A percentile compares a stretch with the other conserved stretches of the same genome.
phyloP scores from a whole-genome alignment of 163 green algal genomes.

The Prototheca stagnorum region DNA sequence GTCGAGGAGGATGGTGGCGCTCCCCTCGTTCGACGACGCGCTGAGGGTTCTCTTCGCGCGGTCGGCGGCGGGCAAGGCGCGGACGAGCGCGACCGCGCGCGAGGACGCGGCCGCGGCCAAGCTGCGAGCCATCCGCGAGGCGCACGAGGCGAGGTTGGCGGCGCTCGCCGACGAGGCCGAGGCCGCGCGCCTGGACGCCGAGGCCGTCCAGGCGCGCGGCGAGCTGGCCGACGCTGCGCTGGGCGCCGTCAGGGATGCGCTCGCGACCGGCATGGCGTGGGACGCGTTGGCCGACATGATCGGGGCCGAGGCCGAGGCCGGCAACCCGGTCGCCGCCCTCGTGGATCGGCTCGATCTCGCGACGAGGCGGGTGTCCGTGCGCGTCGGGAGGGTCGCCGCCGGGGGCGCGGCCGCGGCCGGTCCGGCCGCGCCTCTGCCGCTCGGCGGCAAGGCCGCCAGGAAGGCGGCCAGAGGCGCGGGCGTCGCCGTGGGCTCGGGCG shows the following conservation, averaged over 20 bases:
- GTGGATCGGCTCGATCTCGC: slow-evolving; percentile 57
- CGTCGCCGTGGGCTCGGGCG: background rate
- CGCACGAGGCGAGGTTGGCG: slow-evolving; percentile 38
- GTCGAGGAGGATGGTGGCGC: slow-evolving; percentile 21
- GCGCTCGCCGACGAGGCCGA: slow-evolving; percentile 44
- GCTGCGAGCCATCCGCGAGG: slow-evolving; percentile 51
- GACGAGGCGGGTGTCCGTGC: slow-evolving; percentile 48
- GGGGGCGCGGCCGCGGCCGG: too few relatives aligned
- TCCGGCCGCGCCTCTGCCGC: slow-evolving; percentile 17
- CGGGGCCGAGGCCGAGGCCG: slow-evolving; percentile 60
- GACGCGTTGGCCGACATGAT: slow-evolving; percentile 67
- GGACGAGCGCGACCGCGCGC: slow-evolving; percentile 25
- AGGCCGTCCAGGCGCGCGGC: slow-evolving; percentile 70
- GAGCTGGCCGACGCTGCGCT: slow-evolving; percentile 72
- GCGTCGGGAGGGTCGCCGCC: too few relatives aligned
- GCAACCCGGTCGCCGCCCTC: slow-evolving; percentile 66
- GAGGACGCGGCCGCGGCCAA: slow-evolving; percentile 47
- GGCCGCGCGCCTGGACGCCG: slow-evolving; percentile 23
- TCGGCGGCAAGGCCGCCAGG: slow-evolving; percentile 51
- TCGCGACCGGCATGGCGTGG: slow-evolving; percentile 79
- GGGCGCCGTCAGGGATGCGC: slow-evolving; percentile 52
- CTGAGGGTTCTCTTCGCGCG: slow-evolving; percentile 80
- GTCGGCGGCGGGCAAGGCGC: slow-evolving; percentile 50
- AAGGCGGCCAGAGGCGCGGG: slow-evolving; percentile 27
- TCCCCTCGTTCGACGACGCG: slow-evolving; percentile 69